These are phyloP conservation scores for Cystobasidium onofrii DNA, from an alignment of 768 basidiomycete species.

Conservation along the genomic window DNA sequence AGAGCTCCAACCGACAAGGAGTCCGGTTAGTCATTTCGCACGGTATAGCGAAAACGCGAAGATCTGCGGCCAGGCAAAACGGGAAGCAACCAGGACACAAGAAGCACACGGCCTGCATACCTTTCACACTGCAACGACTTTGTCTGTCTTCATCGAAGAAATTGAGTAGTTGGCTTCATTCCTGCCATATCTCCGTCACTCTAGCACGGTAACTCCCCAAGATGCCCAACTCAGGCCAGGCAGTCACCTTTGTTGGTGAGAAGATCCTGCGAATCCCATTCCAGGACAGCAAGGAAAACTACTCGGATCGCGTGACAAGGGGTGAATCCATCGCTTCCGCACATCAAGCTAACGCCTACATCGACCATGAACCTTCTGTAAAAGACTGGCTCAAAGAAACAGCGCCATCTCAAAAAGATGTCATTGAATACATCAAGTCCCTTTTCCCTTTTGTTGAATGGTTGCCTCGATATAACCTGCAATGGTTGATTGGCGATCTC, in stretches of 20 bases:
- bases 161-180: no score
- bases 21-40: no score
- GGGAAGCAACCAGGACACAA: no score
- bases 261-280: conserved; percentile 29
- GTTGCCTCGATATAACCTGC: conserved; percentile 28
- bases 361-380: conserved; percentile 33
- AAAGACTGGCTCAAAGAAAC: conserved; percentile 31
- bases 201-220: neutral
- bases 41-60: no score
- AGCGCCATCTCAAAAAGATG: conserved; percentile 3
- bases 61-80: no score
- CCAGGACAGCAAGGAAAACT: conserved; percentile 14
- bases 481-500: conserved; percentile 40
- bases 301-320: conserved; percentile 23
- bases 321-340: conserved; percentile 32
- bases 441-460: conserved; percentile 33
- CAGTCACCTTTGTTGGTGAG: conserved; percentile 14
- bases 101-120: no score
- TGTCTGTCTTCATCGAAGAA: no score
- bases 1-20: no score
- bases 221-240: neutral
- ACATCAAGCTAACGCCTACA: conserved; percentile 27
- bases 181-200: neutral
- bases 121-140: no score
- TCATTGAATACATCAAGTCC: neutral